These are phyloP conservation scores for Pestalotiopsis sp. DNA, from an alignment of 2,329 filamentous ascomycete genomes.

Conservation along the genomic window DNA sequence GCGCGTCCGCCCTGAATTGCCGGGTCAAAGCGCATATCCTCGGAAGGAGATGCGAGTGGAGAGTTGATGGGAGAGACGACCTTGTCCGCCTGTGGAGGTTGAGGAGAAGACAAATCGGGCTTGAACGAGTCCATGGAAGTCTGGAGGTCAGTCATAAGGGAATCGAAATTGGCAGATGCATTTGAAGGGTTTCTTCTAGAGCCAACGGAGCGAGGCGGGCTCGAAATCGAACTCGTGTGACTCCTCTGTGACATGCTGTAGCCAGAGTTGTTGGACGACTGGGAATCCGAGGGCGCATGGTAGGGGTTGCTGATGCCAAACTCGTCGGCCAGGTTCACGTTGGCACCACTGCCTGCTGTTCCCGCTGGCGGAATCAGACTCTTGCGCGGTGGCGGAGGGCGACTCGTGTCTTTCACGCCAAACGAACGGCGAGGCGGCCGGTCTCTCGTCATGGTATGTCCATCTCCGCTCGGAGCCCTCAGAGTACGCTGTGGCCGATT, in stretches of 20 bases:
- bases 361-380: conserved; percentile 46
- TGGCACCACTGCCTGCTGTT: conserved; percentile 39
- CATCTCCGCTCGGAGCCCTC: conserved; percentile 25
- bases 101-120: conserved; percentile 24
- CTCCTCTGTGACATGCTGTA: conserved; percentile 52
- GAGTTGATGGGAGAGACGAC: conserved; percentile 2
- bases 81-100: conserved; percentile 18
- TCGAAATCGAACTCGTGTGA: conserved; percentile 64
- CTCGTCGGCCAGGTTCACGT: conserved; percentile 59
- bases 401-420: conserved; percentile 49
- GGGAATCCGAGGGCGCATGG: conserved; percentile 64
- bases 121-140: conserved; percentile 47
- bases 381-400: conserved; percentile 54
- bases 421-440: conserved; percentile 41
- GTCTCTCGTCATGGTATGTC: conserved; percentile 24
- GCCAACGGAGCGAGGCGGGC: conserved; percentile 48
- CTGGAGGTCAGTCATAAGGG: conserved; percentile 57
- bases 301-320: conserved; percentile 66
- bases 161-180: conserved; percentile 41
- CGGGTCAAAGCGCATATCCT: conserved; percentile 32
- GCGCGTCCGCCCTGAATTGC: conserved; percentile 21
- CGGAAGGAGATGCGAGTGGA: conserved; percentile 15
- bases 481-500: conserved; percentile 40
- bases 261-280: conserved; percentile 65
- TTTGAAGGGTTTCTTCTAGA: conserved; percentile 42